Base-by-base conservation (phyloP, 2,329 filamentous ascomycete species). In the Hypocrella siamensis region DNA sequence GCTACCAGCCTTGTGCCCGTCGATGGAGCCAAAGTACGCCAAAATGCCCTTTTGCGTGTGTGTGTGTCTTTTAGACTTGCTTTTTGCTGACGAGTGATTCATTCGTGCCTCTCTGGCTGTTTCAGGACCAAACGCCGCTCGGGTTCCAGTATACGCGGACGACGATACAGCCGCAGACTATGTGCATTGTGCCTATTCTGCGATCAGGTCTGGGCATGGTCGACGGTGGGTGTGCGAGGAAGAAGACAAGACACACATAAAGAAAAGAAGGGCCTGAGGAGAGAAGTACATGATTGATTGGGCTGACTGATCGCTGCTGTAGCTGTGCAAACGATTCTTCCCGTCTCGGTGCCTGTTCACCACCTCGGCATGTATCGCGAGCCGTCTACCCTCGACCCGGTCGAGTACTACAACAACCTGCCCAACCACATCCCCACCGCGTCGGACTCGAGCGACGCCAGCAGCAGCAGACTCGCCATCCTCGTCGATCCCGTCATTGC, bases 391-490 rank as follows among this genome's bases (percentile, higher is more conserved):
- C 75, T 94, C 35, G 75, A 84, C 46, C 84, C 86, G 3, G 86
- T 94, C 36, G 86, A 93, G 58, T 93, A 94, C 69, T 94, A 94
- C 70, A 94, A 94, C 65, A 93, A 93, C 57, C 75, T 94, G 15
- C 85, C 85, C 22, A 78, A 82, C 57, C 79, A 83, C 57, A 51
- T 63, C 25, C 48, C 62, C 44, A 34, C 50, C 31, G 42, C 55
- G 19, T 38, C 47, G 28, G 42, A 51, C 25, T 7, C 10, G 11
- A 15, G 14, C 4, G 39, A 24, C 17, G 50, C 56, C 21, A 49
- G 31, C 31, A 46, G 58, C 27, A 58, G 58, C 28, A 63, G 53
- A 36, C 64, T 93, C 10, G 85, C 85, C 36, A 80, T 94, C 48
- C 63, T 94, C 33, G 70, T 93, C 30, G 88, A 96, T 50, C 90